Percentiles rank a stretch among this genome's conserved stretches.
These are phyloP conservation scores for Schizophyllum amplum DNA, from an alignment of 1,284 basidiomycete genomes.

Conservation along the genomic window DNA sequence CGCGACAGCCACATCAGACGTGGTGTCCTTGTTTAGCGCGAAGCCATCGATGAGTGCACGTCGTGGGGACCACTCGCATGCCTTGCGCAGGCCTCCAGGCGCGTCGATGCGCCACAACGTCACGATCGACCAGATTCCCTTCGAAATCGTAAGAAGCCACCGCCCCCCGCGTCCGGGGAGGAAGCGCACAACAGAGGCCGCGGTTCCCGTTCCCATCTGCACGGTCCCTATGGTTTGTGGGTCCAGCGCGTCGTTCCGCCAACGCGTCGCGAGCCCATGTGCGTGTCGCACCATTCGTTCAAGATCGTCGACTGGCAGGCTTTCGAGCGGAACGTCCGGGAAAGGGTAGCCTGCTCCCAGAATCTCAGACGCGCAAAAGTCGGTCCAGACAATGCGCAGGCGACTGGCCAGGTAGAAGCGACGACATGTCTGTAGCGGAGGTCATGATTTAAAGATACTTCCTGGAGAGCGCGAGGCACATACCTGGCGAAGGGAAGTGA, in stretches of 20 bases:
- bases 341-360: conserved; percentile 40
- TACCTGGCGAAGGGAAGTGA: conserved; percentile 34
- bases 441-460: no score
- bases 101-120: conserved; percentile 39
- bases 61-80: conserved; percentile 43
- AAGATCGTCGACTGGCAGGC: conserved; percentile 27
- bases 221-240: conserved; percentile 14
- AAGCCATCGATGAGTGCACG: conserved; percentile 43
- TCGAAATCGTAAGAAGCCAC: conserved; percentile 44
- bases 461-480: conserved; percentile 33
- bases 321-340: conserved; percentile 16
- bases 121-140: conserved; percentile 49
- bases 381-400: conserved; percentile 47
- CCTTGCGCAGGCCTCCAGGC: conserved; percentile 15
- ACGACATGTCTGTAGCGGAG: conserved; percentile 35
- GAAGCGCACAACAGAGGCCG: conserved; percentile 45
- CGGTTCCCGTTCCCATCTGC: conserved; percentile 25
- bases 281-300: conserved; percentile 36
- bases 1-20: conserved; percentile 38
- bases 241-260: conserved; percentile 7
- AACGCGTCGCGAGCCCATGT: conserved; percentile 33
- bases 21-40: conserved; percentile 36
- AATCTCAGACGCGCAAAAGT: conserved; percentile 34
- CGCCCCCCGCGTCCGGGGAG: conserved; percentile 32
- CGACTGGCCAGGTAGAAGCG: conserved; percentile 33